A percentile compares a stretch with the other conserved stretches of the same genome.
Evolutionary conservation across 2,329 filamentous ascomycete species (phyloP).

Genomic region (Paecilomyces dactylethromorphus): DNA sequence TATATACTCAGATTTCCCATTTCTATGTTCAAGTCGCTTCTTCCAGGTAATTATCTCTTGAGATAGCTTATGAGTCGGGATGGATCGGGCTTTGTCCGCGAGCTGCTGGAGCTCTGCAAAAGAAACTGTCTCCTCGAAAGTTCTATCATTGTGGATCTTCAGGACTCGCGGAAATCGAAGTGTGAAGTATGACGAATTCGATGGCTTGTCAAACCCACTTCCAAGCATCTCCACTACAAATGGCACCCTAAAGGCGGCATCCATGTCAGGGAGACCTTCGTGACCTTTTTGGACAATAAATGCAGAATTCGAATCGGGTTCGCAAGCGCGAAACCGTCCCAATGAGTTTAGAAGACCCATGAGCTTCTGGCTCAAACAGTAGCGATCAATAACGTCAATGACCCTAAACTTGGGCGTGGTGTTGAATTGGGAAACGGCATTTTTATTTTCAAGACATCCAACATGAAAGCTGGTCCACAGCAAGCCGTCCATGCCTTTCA

Average conservation of each 20-base stretch:
- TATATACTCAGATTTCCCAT: conserved; percentile 25
- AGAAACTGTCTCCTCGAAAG: conserved; percentile 60
- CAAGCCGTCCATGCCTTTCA: conserved; percentile 45
- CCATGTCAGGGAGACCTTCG: conserved; percentile 26
- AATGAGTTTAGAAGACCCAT: conserved; percentile 46
- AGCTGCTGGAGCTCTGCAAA: conserved; percentile 64
- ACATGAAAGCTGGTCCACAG: conserved; percentile 77
- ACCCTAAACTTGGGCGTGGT: conserved; percentile 57
- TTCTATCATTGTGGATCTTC: conserved; percentile 72
- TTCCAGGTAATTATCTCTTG: conserved; percentile 59
- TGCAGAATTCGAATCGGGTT: conserved; percentile 20
- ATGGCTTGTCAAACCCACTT: conserved; percentile 68
- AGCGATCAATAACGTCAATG: conserved; percentile 53
- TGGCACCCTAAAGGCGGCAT: conserved; percentile 58
- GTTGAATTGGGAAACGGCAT: conserved; percentile 47
- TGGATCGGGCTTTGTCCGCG: conserved; percentile 51
- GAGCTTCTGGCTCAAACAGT: conserved; percentile 44
- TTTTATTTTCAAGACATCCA: conserved; percentile 66
- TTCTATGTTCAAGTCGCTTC: conserved; percentile 51
- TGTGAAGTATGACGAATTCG: conserved; percentile 64
- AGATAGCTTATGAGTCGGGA: conserved; percentile 47
- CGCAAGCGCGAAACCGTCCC: conserved; percentile 41
- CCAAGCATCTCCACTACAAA: conserved; percentile 75
- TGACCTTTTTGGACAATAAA: conserved; percentile 45
- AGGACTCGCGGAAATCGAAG: conserved; percentile 69